A percentile compares a stretch with the other conserved stretches of the same genome.
These are phyloP conservation scores for Cryptococcus hybrid DNA, from an alignment of 1,284 basidiomycete genomes.

Conservation along the genomic window DNA sequence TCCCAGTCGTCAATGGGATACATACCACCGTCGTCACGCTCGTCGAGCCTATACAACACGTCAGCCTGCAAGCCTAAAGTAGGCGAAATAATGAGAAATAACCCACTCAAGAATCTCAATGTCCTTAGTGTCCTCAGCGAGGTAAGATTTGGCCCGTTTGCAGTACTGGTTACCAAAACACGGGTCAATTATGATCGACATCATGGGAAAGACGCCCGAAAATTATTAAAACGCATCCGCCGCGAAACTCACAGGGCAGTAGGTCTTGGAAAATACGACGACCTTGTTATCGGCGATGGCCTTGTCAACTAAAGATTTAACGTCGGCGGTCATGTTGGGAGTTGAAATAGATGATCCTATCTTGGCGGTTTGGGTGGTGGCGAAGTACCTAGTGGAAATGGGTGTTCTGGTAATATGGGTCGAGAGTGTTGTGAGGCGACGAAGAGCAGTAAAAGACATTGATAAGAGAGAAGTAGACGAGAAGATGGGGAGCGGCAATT, in stretches of 20 bases:
- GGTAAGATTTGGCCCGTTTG: conserved; percentile 40
- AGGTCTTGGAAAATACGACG: conserved; percentile 48
- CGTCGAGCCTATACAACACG: conserved; percentile 35
- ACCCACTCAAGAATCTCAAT: conserved; percentile 45
- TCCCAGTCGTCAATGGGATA: not conserved
- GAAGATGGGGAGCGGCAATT: not conserved
- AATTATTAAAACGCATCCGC: not conserved
- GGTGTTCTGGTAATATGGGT: conserved; percentile 8
- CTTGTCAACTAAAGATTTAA: conserved; percentile 44
- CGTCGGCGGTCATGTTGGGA: conserved; percentile 28
- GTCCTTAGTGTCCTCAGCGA: conserved; percentile 30
- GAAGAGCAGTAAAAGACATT: conserved; percentile 25
- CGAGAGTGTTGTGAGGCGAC: conserved; percentile 24
- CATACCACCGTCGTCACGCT: conserved; percentile 45
- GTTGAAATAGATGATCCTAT: conserved; percentile 47
- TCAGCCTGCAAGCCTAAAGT: conserved; percentile 7
- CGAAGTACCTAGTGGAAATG: not conserved
- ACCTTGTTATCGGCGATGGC: conserved; percentile 47
- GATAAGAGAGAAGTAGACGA: not conserved
- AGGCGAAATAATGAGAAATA: not conserved
- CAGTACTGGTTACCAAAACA: conserved; percentile 34
- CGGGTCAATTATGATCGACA: not conserved
- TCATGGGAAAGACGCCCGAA: not conserved
- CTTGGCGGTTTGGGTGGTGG: conserved; percentile 29
- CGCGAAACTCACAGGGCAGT: conserved; percentile 45